Base-by-base conservation (phyloP, 345 rosid species). In the Viola odorata region DNA sequence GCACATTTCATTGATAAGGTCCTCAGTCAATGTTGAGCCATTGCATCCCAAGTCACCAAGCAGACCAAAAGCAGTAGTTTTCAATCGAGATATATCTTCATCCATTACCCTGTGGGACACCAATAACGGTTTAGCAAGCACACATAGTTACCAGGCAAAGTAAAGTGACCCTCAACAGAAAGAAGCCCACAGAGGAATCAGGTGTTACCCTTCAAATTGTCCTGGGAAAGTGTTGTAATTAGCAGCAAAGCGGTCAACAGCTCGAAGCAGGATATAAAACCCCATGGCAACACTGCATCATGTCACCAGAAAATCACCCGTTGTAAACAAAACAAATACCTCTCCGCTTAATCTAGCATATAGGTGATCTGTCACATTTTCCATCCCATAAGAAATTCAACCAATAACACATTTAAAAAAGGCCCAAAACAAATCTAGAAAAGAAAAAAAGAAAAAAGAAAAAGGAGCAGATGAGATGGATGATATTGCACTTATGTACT, bases 171-270 rank as follows among this genome's bases (percentile, higher is more conserved):
- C 50, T 6, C 10, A 9, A 47, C 11, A 47, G 50, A 47, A 47
- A 50, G 9, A 23, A 8, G 12, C 7, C 16, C 36, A n/a, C 9
- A 47, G 36, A 37, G n/a, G n/a, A 50, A 44, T 55, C n/a, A n/a
- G 32, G 13, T 6, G 38, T 75, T 85, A 90, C 99, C 96, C 96
- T 63, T 90, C 95, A 75, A 90, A 88, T 73, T 90, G 87, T 61
- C 97, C 97, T 32, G 97, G 99, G 74, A 85, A 86, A 73, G 82
- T 81, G 81, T 90, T 94, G 66, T 82, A 90, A 69, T 90, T 94
- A 71, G 95, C 85, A 72, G 89, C 78, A 71, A 85, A 88, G 41
- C 89, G 84, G 70, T 90, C 97, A 42, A 77, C 96, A 39, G 97
- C 96, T 80, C 92, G 84, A 65, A 94, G 92, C 75, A 73, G 87